Percentiles rank a stretch among this genome's conserved stretches.
Conservation (phyloP, 2,329 filamentous ascomycete genomes). For the Ceratocystis huliohia region DNA sequence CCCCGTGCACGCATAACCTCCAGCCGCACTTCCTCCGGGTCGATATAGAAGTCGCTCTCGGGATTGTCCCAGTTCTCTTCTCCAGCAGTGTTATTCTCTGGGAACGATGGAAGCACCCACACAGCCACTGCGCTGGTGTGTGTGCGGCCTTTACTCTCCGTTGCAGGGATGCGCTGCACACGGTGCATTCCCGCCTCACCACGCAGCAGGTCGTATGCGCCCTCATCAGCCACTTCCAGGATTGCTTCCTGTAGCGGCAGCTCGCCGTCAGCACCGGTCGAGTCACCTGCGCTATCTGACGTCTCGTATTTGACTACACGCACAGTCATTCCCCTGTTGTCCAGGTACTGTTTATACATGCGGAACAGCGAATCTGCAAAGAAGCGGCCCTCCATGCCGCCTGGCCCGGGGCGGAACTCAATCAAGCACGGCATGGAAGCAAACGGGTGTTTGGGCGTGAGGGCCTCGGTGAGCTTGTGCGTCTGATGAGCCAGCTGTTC, state of each 20-base stretch:
- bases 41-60: conserved; percentile 80
- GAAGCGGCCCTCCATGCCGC: conserved; percentile 78
- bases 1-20: conserved; percentile 89
- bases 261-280: conserved; percentile 45
- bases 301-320: conserved; percentile 70
- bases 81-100: conserved; percentile 36
- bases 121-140: conserved; percentile 90
- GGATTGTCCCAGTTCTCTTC: conserved; percentile 64
- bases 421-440: conserved; percentile 79
- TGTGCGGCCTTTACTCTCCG: conserved; percentile 78
- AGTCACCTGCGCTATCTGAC: conserved; percentile 46
- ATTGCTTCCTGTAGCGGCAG: conserved; percentile 73
- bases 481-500: conserved; percentile 50
- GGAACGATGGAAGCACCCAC: conserved; percentile 78
- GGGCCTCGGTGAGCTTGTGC: conserved; percentile 55
- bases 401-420: conserved; percentile 83
- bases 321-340: conserved; percentile 50
- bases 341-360: conserved; percentile 80
- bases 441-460: conserved; percentile 84
- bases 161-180: conserved; percentile 84
- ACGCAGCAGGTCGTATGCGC: conserved; percentile 69
- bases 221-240: conserved; percentile 63
- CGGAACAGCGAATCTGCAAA: conserved; percentile 78
- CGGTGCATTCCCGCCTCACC: conserved; percentile 89
- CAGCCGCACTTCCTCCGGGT: conserved; percentile 64